A percentile compares a stretch with the other conserved stretches of the same genome.
Conservation (phyloP, 2,329 filamentous ascomycete species). For the Cercospora zeae-maydis region DNA sequence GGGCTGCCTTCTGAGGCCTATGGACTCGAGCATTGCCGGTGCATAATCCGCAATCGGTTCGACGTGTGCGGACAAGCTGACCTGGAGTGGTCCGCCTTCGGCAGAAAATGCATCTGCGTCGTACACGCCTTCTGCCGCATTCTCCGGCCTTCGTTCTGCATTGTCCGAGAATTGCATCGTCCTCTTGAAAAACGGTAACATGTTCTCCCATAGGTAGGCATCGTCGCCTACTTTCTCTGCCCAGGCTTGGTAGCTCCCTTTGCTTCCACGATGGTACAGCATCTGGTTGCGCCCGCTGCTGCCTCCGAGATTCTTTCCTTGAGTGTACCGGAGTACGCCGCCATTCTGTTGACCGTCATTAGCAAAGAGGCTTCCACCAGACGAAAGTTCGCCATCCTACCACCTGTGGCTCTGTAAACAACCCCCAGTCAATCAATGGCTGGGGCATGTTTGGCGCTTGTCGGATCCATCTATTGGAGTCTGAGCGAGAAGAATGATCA, state of each 20-base stretch:
- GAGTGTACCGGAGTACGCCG: conserved; percentile 26
- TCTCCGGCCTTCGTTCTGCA: conserved; percentile 12
- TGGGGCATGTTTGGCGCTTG: conserved; percentile 18
- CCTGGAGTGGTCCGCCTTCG: conserved; percentile 33
- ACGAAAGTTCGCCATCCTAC: not conserved
- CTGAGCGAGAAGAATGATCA: not conserved
- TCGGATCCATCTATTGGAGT: conserved; percentile 17
- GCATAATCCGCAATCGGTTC: conserved; percentile 32
- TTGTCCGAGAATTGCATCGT: conserved; percentile 22
- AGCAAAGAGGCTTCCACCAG: not conserved
- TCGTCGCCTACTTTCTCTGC: conserved; percentile 57
- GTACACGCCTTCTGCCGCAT: conserved; percentile 8
- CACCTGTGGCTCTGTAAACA: conserved; percentile 31
- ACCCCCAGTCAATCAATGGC: conserved; percentile 32
- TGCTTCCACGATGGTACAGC: conserved; percentile 32
- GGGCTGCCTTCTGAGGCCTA: conserved; percentile 30
- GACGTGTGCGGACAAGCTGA: conserved; percentile 33
- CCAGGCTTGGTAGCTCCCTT: conserved; percentile 35
- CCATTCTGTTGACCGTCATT: conserved; percentile 6
- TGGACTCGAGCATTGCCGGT: conserved; percentile 26
- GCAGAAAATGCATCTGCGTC: conserved; percentile 20
- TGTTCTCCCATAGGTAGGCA: conserved; percentile 56
- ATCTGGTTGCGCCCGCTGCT: conserved; percentile 29
- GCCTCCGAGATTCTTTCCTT: conserved; percentile 32
- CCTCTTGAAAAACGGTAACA: conserved; percentile 55